These are phyloP conservation scores for Vicia sativa DNA, from an alignment of 306 rosid species.

Conservation along the genomic window DNA sequence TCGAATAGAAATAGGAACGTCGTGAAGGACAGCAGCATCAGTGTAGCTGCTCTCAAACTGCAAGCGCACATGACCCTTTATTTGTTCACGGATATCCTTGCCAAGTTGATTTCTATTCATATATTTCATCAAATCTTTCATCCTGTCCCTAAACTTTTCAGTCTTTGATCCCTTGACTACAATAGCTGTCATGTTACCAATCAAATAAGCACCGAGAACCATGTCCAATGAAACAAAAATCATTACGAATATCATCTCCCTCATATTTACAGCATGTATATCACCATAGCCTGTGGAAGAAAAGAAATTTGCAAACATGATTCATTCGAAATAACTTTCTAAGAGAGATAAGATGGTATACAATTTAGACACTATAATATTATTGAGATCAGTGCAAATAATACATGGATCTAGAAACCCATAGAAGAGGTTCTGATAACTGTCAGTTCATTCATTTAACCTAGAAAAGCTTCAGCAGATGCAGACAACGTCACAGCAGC, in stretches of 20 bases:
- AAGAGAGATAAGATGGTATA: conserved; percentile 26
- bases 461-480: conserved; percentile 17
- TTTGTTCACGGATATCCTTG: conserved; percentile 81
- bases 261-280: conserved; percentile 91
- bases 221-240: conserved; percentile 86
- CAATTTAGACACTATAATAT: conserved; percentile 14
- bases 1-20: conserved; percentile 84
- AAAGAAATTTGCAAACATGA: conserved; percentile 30
- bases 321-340: conserved; percentile 21
- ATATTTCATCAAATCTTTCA: conserved; percentile 81
- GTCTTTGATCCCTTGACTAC: conserved; percentile 99
- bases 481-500: conserved; percentile 22
- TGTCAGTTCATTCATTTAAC: conserved; percentile 7
- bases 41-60: conserved; percentile 94
- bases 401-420: neutral
- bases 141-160: conserved; percentile 87
- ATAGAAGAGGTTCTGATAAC: conserved; percentile 25
- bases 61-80: conserved; percentile 88
- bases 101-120: conserved; percentile 92
- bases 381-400: neutral
- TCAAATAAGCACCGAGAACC: conserved; percentile 97
- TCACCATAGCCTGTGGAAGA: conserved; percentile 88
- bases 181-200: conserved; percentile 98
- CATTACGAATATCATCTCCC: conserved; percentile 98
- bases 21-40: conserved; percentile 76